phyloP scores from a whole-genome alignment of 352 stramenopile species.

The Globisporangium solare region DNA sequence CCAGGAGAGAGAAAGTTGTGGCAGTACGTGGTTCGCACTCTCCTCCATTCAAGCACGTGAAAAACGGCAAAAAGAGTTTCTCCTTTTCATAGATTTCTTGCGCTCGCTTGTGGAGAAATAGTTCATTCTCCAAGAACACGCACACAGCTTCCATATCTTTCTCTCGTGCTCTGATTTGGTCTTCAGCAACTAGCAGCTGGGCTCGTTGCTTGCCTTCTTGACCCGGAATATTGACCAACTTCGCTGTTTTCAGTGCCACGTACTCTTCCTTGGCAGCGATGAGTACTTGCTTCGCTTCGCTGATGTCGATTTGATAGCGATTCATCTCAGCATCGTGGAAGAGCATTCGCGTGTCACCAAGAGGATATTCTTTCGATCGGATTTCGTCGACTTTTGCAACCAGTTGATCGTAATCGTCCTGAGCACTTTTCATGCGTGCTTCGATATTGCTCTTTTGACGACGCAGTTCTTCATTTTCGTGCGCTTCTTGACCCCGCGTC shows the following conservation, averaged over 20 bases:
- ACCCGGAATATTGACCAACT: constrained; percentile 30
- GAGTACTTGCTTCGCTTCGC: constrained; percentile 40
- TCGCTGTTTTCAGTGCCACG: constrained; percentile 45
- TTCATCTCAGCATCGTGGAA: constrained; percentile 66
- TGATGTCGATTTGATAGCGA: constrained; percentile 37
- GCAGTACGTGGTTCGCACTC: background rate
- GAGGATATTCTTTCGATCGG: constrained; percentile 33
- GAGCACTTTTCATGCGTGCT: constrained; percentile 32
- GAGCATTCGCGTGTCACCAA: constrained; percentile 42
- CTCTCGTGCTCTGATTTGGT: constrained; percentile 61
- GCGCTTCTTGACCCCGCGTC: constrained; percentile 39
- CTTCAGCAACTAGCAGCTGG: constrained; percentile 69
- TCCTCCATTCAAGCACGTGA: constrained; percentile 28
- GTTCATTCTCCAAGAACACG: constrained; percentile 52
- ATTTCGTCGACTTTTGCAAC: constrained; percentile 36
- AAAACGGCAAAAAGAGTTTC: constrained; percentile 64
- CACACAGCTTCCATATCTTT: constrained; percentile 53
- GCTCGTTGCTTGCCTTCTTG: constrained; percentile 53
- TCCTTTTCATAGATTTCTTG: constrained; percentile 52
- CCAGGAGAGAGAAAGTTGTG: constrained; percentile 25
- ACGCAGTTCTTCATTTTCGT: constrained; percentile 51
- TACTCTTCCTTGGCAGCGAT: constrained; percentile 62
- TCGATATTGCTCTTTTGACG: constrained; percentile 42
- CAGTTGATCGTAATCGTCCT: constrained; percentile 27
- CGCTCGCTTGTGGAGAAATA: constrained; percentile 66